phyloP scores from a whole-genome alignment of 2,329 filamentous ascomycete species.

The Aspergillus arachidicola region DNA sequence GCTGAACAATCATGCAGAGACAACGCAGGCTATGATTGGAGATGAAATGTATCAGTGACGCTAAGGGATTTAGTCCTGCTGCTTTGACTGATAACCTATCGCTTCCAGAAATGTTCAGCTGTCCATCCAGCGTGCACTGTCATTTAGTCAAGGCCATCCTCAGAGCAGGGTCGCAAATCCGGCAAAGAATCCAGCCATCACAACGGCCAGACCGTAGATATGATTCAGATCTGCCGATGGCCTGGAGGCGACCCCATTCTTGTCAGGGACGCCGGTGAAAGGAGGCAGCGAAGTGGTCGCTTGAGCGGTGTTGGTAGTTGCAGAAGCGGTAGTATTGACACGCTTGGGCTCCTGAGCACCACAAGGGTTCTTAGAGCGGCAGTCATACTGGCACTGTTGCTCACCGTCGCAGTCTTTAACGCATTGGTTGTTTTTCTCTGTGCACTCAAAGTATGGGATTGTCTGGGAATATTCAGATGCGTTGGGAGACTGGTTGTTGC shows the following conservation, averaged over 20 bases:
- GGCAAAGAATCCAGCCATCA: constrained; percentile 59
- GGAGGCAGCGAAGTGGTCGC: constrained; percentile 37
- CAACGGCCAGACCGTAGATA: constrained; percentile 58
- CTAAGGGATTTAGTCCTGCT: not conserved
- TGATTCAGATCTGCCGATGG: constrained; percentile 54
- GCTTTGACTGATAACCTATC: not conserved
- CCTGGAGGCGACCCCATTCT: constrained; percentile 32
- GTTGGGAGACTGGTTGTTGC: constrained; percentile 57
- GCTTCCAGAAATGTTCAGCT: not conserved
- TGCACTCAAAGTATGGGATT: constrained; percentile 65
- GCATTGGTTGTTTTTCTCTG: constrained; percentile 59
- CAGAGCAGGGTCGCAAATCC: constrained; percentile 60
- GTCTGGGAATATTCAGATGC: constrained; percentile 64
- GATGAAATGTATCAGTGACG: not conserved
- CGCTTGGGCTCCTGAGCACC: constrained; percentile 61
- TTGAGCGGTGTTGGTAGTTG: constrained; percentile 37
- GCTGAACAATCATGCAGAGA: not conserved
- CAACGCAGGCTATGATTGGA: not conserved
- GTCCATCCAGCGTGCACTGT: not conserved
- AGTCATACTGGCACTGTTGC: constrained; percentile 53
- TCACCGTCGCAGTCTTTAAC: constrained; percentile 52
- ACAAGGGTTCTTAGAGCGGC: constrained; percentile 60
- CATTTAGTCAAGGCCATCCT: constrained; percentile 10
- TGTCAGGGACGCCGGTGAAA: constrained; percentile 34
- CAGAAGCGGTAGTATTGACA: constrained; percentile 54